Evolutionary conservation across 2,329 filamentous ascomycete genomes (phyloP).

Genomic region (Dothistroma pini): DNA sequence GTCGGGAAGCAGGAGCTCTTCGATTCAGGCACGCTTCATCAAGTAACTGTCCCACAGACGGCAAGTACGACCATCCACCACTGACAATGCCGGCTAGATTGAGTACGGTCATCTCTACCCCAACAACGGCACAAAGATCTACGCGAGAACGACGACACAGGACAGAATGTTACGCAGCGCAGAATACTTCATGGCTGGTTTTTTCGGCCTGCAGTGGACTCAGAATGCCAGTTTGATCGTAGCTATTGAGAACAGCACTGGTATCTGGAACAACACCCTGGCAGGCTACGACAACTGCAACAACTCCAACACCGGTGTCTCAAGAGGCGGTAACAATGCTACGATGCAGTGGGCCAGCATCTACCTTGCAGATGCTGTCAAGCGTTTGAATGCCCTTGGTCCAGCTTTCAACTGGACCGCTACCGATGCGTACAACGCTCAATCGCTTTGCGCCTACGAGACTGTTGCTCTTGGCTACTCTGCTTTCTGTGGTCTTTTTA

Average conservation of each 20-base stretch:
- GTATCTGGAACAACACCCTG: constrained; percentile 61
- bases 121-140: constrained; percentile 67
- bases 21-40: constrained; percentile 61
- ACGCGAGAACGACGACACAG: constrained; percentile 71
- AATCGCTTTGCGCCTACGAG: constrained; percentile 73
- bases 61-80: background rate
- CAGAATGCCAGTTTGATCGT: constrained; percentile 51
- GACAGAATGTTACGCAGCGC: constrained; percentile 73
- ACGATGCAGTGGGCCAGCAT: constrained; percentile 57
- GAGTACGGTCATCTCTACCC: constrained; percentile 66
- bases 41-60: constrained; percentile 26
- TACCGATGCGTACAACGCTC: constrained; percentile 62
- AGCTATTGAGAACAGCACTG: constrained; percentile 57
- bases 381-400: constrained; percentile 51
- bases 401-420: constrained; percentile 55
- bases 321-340: constrained; percentile 52
- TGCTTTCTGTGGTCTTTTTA: constrained; percentile 70
- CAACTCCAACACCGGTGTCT: constrained; percentile 52
- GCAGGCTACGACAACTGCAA: constrained; percentile 65
- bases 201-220: constrained; percentile 72
- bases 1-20: constrained; percentile 63
- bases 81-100: constrained; percentile 62
- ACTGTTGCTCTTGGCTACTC: constrained; percentile 73
- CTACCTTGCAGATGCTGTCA: constrained; percentile 63
- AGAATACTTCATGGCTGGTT: constrained; percentile 74